A percentile compares a stretch with the other conserved stretches of the same genome.
These are phyloP conservation scores for Myriosclerotinia duriaeana DNA, from an alignment of 2,329 filamentous ascomycete genomes.

Conservation along the genomic window DNA sequence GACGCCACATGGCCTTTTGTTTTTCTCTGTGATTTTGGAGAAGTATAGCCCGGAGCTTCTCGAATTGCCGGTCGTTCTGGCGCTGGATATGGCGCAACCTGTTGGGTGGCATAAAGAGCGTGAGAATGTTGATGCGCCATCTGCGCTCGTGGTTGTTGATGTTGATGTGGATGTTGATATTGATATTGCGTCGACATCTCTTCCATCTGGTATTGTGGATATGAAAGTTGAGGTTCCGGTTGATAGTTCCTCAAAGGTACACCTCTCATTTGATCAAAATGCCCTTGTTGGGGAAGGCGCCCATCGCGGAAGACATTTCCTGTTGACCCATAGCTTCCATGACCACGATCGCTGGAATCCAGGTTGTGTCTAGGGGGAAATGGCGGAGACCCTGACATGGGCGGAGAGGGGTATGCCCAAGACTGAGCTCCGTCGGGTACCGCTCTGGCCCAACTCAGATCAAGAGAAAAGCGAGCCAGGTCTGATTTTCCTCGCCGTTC, in stretches of 20 bases:
- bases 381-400: slow-evolving; percentile 70
- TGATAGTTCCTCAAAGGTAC: slow-evolving; percentile 44
- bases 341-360: slow-evolving; percentile 57
- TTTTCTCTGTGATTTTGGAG: slow-evolving; percentile 63
- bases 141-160: slow-evolving; percentile 27
- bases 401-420: slow-evolving; percentile 68
- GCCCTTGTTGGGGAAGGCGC: slow-evolving; percentile 35
- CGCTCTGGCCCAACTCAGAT: slow-evolving; percentile 56
- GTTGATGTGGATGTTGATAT: too few species aligned
- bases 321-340: slow-evolving; percentile 47
- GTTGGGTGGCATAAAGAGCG: slow-evolving; percentile 31
- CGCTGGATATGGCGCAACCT: slow-evolving; percentile 32
- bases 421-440: slow-evolving; percentile 55
- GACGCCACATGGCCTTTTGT: slow-evolving; percentile 81
- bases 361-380: slow-evolving; percentile 58
- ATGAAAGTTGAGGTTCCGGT: slow-evolving; percentile 39
- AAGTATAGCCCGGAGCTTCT: slow-evolving; percentile 52
- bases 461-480: slow-evolving; percentile 55
- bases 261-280: slow-evolving; percentile 32
- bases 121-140: slow-evolving; percentile 32
- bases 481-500: slow-evolving; percentile 58
- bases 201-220: slow-evolving; percentile 34
- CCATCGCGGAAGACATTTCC: slow-evolving; percentile 52
- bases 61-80: slow-evolving; percentile 42
- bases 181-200: slow-evolving; percentile 32